Evolutionary conservation across 306 rosid genomes (phyloP), one percentile per base, ranked within the genome.

Genomic region (Fragaria vesca): DNA sequence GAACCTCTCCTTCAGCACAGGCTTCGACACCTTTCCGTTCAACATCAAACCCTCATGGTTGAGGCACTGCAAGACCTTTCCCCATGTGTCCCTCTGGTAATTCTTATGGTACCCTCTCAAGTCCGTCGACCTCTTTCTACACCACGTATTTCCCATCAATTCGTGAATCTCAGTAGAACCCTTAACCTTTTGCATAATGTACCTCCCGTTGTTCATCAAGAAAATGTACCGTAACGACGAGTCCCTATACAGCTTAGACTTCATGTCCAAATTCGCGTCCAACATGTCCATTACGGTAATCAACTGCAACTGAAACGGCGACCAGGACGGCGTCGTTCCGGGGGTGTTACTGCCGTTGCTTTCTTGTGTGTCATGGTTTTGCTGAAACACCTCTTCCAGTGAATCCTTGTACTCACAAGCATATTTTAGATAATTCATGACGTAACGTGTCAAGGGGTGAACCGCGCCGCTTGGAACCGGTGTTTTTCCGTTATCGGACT

Each of bases 201-300:
- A 93, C 36, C 98, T 85, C 43, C 96, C 93, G 69, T 91, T 93
- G 83, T 93, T 93, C 98, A 93, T 93, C 80, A 93, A 54, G 78
- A 93, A 93, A 3, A 93, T 55, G 83, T 66, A 81, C 0, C 92
- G 78, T 21, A 93, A 79, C 13, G 96, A 75, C 0, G 65, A 54
- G 54, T 90, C 90, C 36, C 70, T 77, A 57, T 93, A 93, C 75
- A 91, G 71, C 70, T 42, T 86, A n/a, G 98, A 91, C 75, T 88
- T 88, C 82, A 70, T 80, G 8, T 89, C 88, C 2, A 90, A 77
- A 70, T 91, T 91, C 18, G 71, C 84, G n/a, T 91, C 96, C 57
- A 93, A 43, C 18, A 93, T 82, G 15, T 91, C 90, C 96, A 90
- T 82, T 0, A 87, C 83, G 18, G 74, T 76, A 63, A 77, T 66